Evolutionary conservation across 768 basidiomycete genomes (phyloP).

Genomic region (Suillus lakei): DNA sequence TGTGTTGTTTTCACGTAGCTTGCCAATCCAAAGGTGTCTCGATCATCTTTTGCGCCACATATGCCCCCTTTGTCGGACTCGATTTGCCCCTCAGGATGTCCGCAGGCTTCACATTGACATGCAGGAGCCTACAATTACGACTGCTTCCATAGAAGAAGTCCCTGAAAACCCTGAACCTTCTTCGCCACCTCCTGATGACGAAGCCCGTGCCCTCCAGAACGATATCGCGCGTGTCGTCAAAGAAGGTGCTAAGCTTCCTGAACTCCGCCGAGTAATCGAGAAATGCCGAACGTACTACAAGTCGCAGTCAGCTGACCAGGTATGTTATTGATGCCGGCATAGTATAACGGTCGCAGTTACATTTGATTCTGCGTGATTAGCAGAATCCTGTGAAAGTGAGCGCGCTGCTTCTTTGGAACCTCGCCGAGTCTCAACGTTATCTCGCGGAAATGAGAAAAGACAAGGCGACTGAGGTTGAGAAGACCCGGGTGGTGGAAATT

Average conservation of each 20-base stretch:
- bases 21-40: conserved; percentile 53
- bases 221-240: conserved; percentile 58
- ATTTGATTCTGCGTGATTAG: conserved; percentile 30
- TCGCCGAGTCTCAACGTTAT: conserved; percentile 52
- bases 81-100: conserved; percentile 50
- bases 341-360: not conserved
- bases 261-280: conserved; percentile 54
- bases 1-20: conserved; percentile 11
- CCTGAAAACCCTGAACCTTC: conserved; percentile 24
- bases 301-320: conserved; percentile 50
- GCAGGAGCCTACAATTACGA: conserved; percentile 37
- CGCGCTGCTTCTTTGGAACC: conserved; percentile 52
- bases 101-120: conserved; percentile 65
- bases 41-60: conserved; percentile 48
- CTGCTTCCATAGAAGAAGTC: conserved; percentile 18
- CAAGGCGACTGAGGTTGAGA: conserved; percentile 34
- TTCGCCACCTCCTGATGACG: conserved; percentile 38
- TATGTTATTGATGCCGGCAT: conserved; percentile 28
- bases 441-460: conserved; percentile 25
- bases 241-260: conserved; percentile 56
- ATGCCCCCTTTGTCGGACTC: conserved; percentile 69
- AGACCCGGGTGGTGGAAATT: conserved; percentile 33
- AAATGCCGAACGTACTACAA: conserved; percentile 55
- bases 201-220: conserved; percentile 57
- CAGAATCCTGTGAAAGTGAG: conserved; percentile 56